A percentile compares a stretch with the other conserved stretches of the same genome.
phyloP scores from a whole-genome alignment of 164 flowering plant genomes.

The Kalanchoe fedtschenkoi region DNA sequence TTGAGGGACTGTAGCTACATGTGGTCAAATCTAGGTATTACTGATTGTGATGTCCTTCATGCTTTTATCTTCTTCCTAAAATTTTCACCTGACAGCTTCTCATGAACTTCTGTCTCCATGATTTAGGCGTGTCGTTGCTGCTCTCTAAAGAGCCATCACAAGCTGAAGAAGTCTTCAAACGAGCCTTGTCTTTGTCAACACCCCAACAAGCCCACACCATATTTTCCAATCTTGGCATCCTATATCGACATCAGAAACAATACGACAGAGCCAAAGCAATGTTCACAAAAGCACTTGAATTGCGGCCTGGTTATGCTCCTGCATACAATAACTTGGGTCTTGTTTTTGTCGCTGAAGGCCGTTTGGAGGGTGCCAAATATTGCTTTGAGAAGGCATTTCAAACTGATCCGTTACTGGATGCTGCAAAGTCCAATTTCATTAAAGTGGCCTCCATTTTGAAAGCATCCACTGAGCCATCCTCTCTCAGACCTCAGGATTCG shows the following conservation, averaged over 20 bases:
- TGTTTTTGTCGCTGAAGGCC: constrained; percentile 78
- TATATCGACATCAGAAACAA: constrained; percentile 56
- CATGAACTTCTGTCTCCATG: neutral
- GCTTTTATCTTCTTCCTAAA: neutral
- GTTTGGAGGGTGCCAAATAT: constrained; percentile 66
- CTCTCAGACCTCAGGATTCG: constrained; percentile 8
- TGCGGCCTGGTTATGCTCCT: constrained; percentile 86
- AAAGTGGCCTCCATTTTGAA: constrained; percentile 49
- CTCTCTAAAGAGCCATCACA: constrained; percentile 52
- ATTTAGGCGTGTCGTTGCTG: constrained; percentile 69
- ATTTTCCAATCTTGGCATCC: constrained; percentile 78
- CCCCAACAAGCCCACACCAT: constrained; percentile 57
- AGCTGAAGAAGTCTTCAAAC: constrained; percentile 71
- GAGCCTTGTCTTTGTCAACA: constrained; percentile 50
- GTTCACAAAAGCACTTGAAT: constrained; percentile 69
- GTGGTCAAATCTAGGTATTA: constrained; percentile 89
- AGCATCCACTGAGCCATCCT: constrained; percentile 20
- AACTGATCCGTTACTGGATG: constrained; percentile 72
- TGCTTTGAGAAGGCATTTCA: constrained; percentile 69
- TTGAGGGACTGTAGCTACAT: constrained; percentile 51
- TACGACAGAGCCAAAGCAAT: constrained; percentile 66
- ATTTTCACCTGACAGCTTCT: neutral
- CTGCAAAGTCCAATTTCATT: constrained; percentile 75
- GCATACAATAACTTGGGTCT: constrained; percentile 95
- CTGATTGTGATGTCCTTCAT: neutral